Base-by-base conservation (phyloP, 768 basidiomycete species). In the Trametes gibbosa region DNA sequence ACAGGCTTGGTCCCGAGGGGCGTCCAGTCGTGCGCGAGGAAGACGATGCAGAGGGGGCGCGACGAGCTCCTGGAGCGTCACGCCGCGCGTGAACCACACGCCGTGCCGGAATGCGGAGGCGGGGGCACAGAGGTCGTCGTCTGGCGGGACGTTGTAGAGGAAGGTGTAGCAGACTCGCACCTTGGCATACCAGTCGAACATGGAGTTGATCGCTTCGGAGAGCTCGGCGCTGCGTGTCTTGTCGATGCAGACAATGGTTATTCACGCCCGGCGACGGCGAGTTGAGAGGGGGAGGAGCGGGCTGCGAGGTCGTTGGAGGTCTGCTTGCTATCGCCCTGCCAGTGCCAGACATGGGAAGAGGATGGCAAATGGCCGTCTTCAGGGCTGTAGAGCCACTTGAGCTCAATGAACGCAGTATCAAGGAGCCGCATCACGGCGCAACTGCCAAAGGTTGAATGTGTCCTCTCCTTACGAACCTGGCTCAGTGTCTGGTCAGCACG, bases 1-100 rank as follows among this genome's bases (percentile, higher is more conserved):
- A 10, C 45, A 2, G 16, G 16, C 40, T 57, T 57, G 17, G 24
- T 29, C 14, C 56, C 56, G 10, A 57, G 17, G 5, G 14, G 14
- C 19, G 24, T 21, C 56, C 48, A 57, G 40, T 57, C 40, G 25
- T 12, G 9, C 10, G 56, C 3, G 19, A 58, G 21, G 50, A 51
- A 51, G 41, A 58, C 13, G 29, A 51, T 42, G 41, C 12, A 39
- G 23, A 10, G 7, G 19, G n/a, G 50, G 56, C 5, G 56, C 56
- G 49, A 58, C 25, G 41, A 51, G 49, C 16, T 58, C 56, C 29
- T 58, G 56, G 8, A 58, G 49, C 21, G 56, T 58, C 49, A 49
- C 45, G 2, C 50, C 56, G 29, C 56, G 56, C 12, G 21, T 37
- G 32, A 35, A 50, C 41, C 34, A 51, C n/a, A 23, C 21, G 42